phyloP scores from a whole-genome alignment of 2,329 filamentous ascomycete genomes.

The Penicillium occitanis region DNA sequence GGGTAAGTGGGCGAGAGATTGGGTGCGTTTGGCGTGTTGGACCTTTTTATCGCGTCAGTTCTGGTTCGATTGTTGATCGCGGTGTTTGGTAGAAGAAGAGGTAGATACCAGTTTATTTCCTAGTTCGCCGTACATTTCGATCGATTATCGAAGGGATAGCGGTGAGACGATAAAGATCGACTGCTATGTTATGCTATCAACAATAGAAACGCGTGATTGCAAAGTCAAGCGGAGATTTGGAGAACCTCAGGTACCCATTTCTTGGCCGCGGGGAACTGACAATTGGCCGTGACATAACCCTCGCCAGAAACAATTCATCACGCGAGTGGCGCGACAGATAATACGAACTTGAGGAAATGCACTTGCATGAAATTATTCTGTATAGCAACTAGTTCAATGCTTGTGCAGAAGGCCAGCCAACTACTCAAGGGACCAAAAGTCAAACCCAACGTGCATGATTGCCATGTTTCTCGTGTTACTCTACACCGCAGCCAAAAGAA shows the following conservation, averaged over 20 bases:
- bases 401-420: background rate
- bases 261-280: constrained; percentile 2
- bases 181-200: too few species aligned
- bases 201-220: background rate
- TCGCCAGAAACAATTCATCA: background rate
- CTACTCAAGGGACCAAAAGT: constrained; percentile 6
- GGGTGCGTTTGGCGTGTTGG: constrained; percentile 92
- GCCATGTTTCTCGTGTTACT: background rate
- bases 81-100: background rate
- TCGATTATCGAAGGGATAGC: background rate
- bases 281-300: background rate
- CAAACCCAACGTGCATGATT: background rate
- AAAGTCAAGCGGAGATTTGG: background rate
- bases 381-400: background rate
- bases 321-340: background rate
- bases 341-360: background rate
- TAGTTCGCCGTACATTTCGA: constrained; percentile 78
- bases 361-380: constrained; percentile 7
- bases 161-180: background rate
- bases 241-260: constrained; percentile 4
- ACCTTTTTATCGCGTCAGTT: constrained; percentile 52
- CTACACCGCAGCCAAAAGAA: background rate
- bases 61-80: background rate
- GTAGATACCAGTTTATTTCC: constrained; percentile 74
- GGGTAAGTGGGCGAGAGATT: constrained; percentile 79